These are phyloP conservation scores for Priceomyces carsonii DNA, from an alignment of 805 yeast species.

Conservation along the genomic window DNA sequence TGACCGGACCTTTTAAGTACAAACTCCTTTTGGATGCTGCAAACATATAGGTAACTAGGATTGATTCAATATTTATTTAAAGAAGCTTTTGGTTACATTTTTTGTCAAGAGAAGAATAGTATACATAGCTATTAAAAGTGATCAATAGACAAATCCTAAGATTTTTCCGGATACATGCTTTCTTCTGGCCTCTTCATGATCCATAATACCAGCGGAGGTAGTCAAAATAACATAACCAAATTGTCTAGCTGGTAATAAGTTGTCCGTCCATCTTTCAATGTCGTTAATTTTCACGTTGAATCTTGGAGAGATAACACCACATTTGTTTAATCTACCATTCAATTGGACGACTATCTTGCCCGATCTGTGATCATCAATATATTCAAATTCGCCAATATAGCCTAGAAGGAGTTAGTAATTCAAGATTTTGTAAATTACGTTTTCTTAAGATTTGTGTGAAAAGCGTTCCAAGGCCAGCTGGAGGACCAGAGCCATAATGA, in stretches of 20 bases:
- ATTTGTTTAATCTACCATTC: constrained; percentile 98
- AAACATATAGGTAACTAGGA: no score
- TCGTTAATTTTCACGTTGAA: constrained; percentile 94
- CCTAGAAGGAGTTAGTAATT: constrained; percentile 38
- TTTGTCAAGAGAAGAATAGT: no score
- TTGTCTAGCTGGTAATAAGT: constrained; percentile 98
- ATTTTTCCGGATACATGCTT: constrained; percentile 99
- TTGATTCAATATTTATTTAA: no score
- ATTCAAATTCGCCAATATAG: constrained; percentile 98
- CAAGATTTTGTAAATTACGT: neutral
- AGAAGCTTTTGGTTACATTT: no score
- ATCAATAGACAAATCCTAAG: constrained; percentile 94
- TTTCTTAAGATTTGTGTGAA: no score
- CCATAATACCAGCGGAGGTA: constrained; percentile 99
- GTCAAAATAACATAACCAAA: constrained; percentile 97
- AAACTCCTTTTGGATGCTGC: no score
- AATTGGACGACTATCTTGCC: constrained; percentile 96
- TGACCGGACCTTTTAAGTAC: neutral
- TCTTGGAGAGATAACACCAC: constrained; percentile 98
- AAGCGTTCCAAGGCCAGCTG: no score
- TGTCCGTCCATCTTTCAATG: constrained; percentile 97
- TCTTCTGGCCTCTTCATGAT: constrained; percentile 99
- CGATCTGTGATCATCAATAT: constrained; percentile 98
- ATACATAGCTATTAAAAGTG: no score
- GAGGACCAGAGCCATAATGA: constrained; percentile 59